Evolutionary conservation across 192 early-diverging fungal species (phyloP), one percentile per base, ranked within the genome.

Genomic region (Entomortierella lignicola): DNA sequence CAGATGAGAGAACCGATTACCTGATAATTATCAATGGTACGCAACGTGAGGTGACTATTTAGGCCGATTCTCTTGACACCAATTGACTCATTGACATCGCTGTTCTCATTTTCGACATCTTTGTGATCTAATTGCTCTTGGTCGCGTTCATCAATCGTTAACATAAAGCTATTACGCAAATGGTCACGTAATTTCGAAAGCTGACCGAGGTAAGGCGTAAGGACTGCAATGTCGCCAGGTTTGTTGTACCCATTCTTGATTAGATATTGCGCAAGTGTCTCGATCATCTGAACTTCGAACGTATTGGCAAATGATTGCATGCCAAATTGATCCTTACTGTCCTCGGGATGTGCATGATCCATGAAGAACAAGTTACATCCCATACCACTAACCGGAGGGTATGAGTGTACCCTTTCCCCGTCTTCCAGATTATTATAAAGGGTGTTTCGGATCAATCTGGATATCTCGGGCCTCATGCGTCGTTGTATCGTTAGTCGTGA

Each of bases 171-270:
- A 4, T 51, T 69, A 1, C 57, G 52, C n/a, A 84, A 37, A 10
- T 57, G 60, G 12, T 84, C 81, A 23, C 71, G 60, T 15, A 89
- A 72, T 37, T 83, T 83, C 2, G 81, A 69, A 11, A 81, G 79
- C n/a, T 89, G 88, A 12, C 86, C 88, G 0, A 85, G 66, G 27
- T 89, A 89, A 25, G 85, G 85, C 7, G 88, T 89, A 23, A 89
- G 66, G 23, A 89, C 81, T 0, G 88, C 81, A 55, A 89, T 89
- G 25, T 86, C 84, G 0, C 69, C 80, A 0, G 70, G 72, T 27
- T 77, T 51, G 29, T 70, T 65, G 48, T 87, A 85, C 23, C 88
- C 88, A 62, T 87, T 85, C 29, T 81, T 68, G 43, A 89, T 73
- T 5, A 89, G 65, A 48, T 89, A 86, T 0, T 72, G 68, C 0